Base-by-base conservation (phyloP, 2,329 filamentous ascomycete genomes). In the Aspergillus amoenus region DNA sequence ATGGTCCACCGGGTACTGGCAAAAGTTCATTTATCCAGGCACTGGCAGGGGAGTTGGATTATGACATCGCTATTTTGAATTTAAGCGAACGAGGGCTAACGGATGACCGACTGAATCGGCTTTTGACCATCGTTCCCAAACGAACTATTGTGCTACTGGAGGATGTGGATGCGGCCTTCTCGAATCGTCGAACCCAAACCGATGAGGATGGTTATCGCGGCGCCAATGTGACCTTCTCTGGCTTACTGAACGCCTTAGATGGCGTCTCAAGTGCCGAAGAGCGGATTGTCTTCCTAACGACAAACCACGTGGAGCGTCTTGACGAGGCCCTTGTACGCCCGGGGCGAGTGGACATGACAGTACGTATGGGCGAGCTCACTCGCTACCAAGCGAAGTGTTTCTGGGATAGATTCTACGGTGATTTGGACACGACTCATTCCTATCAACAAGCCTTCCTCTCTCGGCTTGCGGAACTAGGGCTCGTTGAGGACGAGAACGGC, bases 21-120 rank as follows among this genome's bases (percentile, higher is more conserved):
- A 97, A 96, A 79, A 97, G 89, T 59, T 96, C 91, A 0, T 97
- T 99, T 66, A 97, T 99, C 61, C 92, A 97, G 74, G 93, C 94
- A 0, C 78, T 99, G 42, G 94, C 94, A 0, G 93, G 92, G n/a
- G 88, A 94, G 68, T 76, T 97, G 56, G 91, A 96, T 71, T 96
- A 93, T 73, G 90, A 90, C 66, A 94, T 97, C 65, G 92, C 93
- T 52, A 93, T 96, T 77, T 81, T 97, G 63, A 96, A 96, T 66
- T 83, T 97, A 30, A 94, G 90, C 74, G 91, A 96, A 77, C 84
- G 91, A 54, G 93, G 93, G 15, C 83, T 97, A 70, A 96, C 91
- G 2, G 93, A 97, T 66, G 91, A 96, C 70, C 86, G 93, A 64
- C 79, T 97, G 54, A 93, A 93, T 22, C 89, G 91, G 66, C 84